phyloP scores from a whole-genome alignment of 176 grass and related monocot species.

The Urochloa ruziziensis region DNA sequence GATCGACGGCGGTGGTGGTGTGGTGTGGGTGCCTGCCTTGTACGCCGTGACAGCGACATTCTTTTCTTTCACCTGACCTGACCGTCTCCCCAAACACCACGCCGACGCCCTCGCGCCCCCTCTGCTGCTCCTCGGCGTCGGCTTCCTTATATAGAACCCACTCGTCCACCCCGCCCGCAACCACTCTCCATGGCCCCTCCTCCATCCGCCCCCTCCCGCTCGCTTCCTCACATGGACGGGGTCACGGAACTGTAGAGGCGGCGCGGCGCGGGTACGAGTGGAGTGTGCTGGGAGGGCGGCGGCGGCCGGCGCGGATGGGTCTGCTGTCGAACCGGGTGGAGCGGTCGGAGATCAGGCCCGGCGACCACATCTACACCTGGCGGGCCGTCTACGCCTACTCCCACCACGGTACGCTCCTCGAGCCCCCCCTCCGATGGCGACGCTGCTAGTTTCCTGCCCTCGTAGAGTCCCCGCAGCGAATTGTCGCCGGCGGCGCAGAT shows the following conservation, averaged over 20 bases:
- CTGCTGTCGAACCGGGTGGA: slow-evolving; percentile 78
- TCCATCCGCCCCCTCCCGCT: neutral
- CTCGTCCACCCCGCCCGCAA: neutral
- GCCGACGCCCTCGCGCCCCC: neutral
- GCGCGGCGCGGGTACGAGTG: neutral
- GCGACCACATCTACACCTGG: slow-evolving; percentile 97
- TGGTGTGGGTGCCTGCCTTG: neutral
- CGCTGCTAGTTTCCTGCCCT: neutral
- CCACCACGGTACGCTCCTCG: slow-evolving; percentile 63
- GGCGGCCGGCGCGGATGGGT: slow-evolving; percentile 53
- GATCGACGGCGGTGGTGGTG: neutral
- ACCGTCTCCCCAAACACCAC: slow-evolving; percentile 5
- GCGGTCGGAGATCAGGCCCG: slow-evolving; percentile 74
- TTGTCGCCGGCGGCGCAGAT: neutral
- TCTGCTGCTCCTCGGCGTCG: neutral
- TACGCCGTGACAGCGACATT: slow-evolving; percentile 57
- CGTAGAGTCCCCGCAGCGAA: neutral
- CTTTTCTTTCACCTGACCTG: slow-evolving; percentile 31
- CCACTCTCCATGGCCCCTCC: neutral
- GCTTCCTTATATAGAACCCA: neutral
- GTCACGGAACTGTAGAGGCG: neutral
- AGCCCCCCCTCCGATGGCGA: neutral
- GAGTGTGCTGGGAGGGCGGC: neutral
- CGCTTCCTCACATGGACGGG: slow-evolving; percentile 14
- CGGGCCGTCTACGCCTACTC: slow-evolving; percentile 89